Evolutionary conservation across 345 rosid genomes (phyloP).

Genomic region (Angophora floribunda): DNA sequence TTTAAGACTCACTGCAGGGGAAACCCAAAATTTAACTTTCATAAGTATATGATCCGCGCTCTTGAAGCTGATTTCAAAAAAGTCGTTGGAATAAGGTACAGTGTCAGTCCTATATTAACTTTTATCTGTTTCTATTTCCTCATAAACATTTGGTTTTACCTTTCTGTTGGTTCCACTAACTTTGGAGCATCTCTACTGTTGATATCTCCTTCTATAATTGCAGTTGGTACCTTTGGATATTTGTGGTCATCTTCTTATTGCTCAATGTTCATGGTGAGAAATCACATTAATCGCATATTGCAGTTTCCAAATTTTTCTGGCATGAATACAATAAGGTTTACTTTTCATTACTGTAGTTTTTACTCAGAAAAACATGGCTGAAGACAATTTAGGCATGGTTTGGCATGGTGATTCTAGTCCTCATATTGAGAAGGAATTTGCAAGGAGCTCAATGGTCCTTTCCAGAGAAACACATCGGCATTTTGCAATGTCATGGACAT

Average conservation of each 20-base stretch:
- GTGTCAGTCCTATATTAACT: no score
- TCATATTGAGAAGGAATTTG: not conserved
- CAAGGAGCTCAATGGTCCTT: not conserved
- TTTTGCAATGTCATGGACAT: not conserved
- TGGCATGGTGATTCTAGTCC: not conserved
- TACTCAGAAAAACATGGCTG: not conserved
- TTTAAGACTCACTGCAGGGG: slow-evolving; percentile 72
- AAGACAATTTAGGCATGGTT: not conserved
- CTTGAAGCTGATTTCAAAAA: slow-evolving; percentile 91
- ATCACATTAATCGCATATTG: not conserved
- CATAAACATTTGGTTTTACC: not conserved
- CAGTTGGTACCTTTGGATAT: slow-evolving; percentile 97
- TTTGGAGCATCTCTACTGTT: not conserved
- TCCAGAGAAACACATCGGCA: not conserved
- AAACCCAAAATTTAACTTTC: slow-evolving; percentile 73
- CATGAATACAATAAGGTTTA: not conserved
- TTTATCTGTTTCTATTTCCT: not conserved
- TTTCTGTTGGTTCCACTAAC: not conserved
- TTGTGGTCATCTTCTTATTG: slow-evolving; percentile 70
- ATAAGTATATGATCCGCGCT: slow-evolving; percentile 75
- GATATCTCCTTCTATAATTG: not conserved
- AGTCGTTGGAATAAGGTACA: slow-evolving; percentile 91
- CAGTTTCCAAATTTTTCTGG: not conserved
- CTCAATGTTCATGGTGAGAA: slow-evolving; percentile 55
- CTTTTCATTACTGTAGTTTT: not conserved